phyloP scores from a whole-genome alignment of 2,329 filamentous ascomycete species.

The Penicillium sp. region DNA sequence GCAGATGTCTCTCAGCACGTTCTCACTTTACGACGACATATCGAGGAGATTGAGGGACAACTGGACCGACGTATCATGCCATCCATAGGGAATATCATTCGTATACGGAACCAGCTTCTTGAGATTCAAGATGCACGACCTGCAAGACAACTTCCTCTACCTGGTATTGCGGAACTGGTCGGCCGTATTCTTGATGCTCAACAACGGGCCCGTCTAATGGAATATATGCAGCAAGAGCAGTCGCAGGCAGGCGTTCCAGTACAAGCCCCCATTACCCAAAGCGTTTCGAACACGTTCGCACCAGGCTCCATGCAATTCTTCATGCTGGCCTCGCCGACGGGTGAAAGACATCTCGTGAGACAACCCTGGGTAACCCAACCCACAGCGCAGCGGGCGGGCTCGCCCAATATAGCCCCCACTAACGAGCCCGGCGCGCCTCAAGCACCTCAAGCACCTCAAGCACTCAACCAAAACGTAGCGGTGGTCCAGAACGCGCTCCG shows the following conservation, averaged over 20 bases:
- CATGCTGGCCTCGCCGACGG: not conserved
- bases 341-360: not conserved
- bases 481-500: constrained; percentile 32
- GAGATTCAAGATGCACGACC: constrained; percentile 32
- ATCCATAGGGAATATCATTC: constrained; percentile 29
- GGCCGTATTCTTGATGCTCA: not conserved
- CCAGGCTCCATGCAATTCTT: not conserved
- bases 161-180: constrained; percentile 24
- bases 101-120: constrained; percentile 29
- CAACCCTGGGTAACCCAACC: not conserved
- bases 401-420: not conserved
- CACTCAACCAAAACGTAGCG: constrained; percentile 16
- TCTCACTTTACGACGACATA: constrained; percentile 14
- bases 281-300: not conserved
- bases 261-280: not conserved
- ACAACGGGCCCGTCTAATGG: not conserved
- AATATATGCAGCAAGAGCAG: not conserved
- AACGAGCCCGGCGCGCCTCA: constrained; percentile 6
- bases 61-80: constrained; percentile 27
- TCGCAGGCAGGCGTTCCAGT: not conserved
- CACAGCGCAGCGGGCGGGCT: not conserved
- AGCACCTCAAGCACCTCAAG: not conserved
- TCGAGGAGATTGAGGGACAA: constrained; percentile 28
- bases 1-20: not conserved
- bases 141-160: constrained; percentile 19